phyloP scores from a whole-genome alignment of 2,329 filamentous ascomycete genomes.

The Didymosphaeria variabile region DNA sequence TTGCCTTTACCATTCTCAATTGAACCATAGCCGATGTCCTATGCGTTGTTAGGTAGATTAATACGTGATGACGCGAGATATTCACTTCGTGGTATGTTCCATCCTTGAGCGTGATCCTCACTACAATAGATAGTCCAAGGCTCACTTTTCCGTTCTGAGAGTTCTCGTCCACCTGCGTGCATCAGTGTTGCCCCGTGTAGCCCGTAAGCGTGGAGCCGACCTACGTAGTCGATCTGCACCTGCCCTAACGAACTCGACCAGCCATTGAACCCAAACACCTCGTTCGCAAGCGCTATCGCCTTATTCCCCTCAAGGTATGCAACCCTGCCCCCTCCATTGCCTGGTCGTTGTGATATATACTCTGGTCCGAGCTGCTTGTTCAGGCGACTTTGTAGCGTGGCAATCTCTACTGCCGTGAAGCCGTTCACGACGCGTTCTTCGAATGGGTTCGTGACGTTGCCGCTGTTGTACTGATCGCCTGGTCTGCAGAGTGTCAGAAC shows the following conservation, averaged over 20 bases:
- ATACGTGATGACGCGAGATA: background rate
- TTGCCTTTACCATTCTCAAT: constrained; percentile 97
- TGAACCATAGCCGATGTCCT: constrained; percentile 94
- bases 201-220: constrained; percentile 27
- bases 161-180: constrained; percentile 76
- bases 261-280: constrained; percentile 96
- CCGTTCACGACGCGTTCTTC: constrained; percentile 78
- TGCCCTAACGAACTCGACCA: constrained; percentile 98
- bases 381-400: constrained; percentile 83
- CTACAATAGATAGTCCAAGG: constrained; percentile 87
- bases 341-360: constrained; percentile 87
- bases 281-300: constrained; percentile 92
- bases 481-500: constrained; percentile 39
- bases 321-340: constrained; percentile 84
- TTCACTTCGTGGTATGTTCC: constrained; percentile 89
- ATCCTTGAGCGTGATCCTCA: constrained; percentile 88
- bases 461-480: constrained; percentile 49
- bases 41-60: constrained; percentile 13
- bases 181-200: constrained; percentile 23
- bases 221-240: constrained; percentile 89
- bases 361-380: constrained; percentile 96
- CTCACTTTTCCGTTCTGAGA: constrained; percentile 79
- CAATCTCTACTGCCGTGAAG: constrained; percentile 91
- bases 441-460: constrained; percentile 75
- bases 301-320: constrained; percentile 97